Conservation (phyloP, 371 early-diverging fungal species). For the Chytridium lagenaria region DNA sequence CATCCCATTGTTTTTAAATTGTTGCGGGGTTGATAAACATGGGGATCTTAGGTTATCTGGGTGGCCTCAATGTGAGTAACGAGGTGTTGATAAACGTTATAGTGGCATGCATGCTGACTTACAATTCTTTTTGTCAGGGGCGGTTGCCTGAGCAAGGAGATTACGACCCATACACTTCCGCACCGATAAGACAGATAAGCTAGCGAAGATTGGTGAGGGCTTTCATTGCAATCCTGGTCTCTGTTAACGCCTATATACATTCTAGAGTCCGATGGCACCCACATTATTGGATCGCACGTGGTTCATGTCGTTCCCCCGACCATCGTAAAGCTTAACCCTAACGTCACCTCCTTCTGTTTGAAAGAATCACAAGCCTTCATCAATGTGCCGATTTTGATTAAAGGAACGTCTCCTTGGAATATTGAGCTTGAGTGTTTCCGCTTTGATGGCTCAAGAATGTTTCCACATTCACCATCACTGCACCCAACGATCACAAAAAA, state of each 20-base stretch:
- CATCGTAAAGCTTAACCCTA: slow-evolving; percentile 45
- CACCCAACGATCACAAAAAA: not conserved
- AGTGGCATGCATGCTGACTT: not conserved
- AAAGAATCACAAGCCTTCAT: slow-evolving; percentile 1
- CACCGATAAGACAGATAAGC: not conserved
- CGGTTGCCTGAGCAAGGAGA: not conserved
- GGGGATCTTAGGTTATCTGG: slow-evolving; percentile 24
- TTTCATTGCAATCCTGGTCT: not conserved
- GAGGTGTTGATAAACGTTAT: not conserved
- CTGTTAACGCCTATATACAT: too few species aligned
- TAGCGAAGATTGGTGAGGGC: not conserved
- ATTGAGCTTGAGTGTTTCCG: slow-evolving; percentile 39
- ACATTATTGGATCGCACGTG: slow-evolving; percentile 52
- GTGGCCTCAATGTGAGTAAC: not conserved
- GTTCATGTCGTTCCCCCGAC: slow-evolving; percentile 56
- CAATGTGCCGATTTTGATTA: slow-evolving; percentile 41
- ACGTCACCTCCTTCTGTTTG: slow-evolving; percentile 39
- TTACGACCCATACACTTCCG: not conserved
- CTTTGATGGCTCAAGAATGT: slow-evolving; percentile 42
- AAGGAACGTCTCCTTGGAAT: slow-evolving; percentile 52
- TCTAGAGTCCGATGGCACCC: slow-evolving; percentile 20
- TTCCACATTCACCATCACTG: slow-evolving; percentile 8
- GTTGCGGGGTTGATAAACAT: slow-evolving; percentile 30
- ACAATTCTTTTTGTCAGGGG: too few species aligned
- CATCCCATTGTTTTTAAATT: too few species aligned